Conservation (phyloP, 257 asterid species). For the Solanum dulcamara region DNA sequence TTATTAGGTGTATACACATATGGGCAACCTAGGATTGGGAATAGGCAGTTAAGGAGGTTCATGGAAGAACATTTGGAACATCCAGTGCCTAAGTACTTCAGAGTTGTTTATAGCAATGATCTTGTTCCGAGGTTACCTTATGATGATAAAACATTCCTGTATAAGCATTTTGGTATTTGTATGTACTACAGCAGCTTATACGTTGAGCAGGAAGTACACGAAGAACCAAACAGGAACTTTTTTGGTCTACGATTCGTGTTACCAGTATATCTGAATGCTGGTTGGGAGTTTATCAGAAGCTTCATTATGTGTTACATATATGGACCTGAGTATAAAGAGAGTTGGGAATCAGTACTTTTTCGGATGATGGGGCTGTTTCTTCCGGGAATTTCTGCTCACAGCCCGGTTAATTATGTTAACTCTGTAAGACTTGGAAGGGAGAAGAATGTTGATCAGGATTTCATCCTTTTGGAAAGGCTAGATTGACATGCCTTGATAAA, state of each 20-base stretch:
- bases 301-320: slow-evolving; percentile 24
- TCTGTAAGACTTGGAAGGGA: slow-evolving; percentile 67
- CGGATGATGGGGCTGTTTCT: slow-evolving; percentile 53
- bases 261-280: slow-evolving; percentile 52
- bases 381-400: slow-evolving; percentile 77
- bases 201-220: slow-evolving; percentile 50
- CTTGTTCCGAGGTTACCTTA: slow-evolving; percentile 92
- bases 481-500: neutral
- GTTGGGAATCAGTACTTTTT: slow-evolving; percentile 58
- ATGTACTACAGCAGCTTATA: slow-evolving; percentile 71
- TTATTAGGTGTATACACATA: slow-evolving; percentile 54
- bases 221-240: slow-evolving; percentile 80
- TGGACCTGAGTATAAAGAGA: slow-evolving; percentile 62
- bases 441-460: slow-evolving; percentile 8
- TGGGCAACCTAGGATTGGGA: slow-evolving; percentile 85
- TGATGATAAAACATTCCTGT: slow-evolving; percentile 69
- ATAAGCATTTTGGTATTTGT: slow-evolving; percentile 81
- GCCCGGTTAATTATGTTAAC: slow-evolving; percentile 71
- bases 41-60: slow-evolving; percentile 39
- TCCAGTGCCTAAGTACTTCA: slow-evolving; percentile 49
- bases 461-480: neutral
- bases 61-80: slow-evolving; percentile 51
- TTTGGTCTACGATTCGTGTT: slow-evolving; percentile 46
- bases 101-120: slow-evolving; percentile 79
- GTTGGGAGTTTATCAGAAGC: slow-evolving; percentile 74